phyloP scores from a whole-genome alignment of 441 rosid species.

The Melastoma candidum region DNA sequence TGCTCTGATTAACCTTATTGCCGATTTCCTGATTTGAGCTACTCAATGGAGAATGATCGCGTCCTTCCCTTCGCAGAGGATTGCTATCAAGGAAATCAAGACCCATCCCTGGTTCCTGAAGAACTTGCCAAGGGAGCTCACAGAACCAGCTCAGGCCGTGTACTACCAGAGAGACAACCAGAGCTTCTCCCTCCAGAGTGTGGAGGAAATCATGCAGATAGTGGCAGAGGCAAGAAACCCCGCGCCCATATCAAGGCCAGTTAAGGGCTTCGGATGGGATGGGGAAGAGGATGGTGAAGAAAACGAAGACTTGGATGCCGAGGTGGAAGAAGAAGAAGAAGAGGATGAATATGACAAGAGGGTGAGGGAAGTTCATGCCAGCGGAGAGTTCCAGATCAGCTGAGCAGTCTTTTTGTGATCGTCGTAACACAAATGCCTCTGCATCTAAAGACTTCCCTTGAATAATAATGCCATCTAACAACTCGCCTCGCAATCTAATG shows the following conservation, averaged over 20 bases:
- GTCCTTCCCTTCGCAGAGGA: slow-evolving; percentile 38
- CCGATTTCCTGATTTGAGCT: too few relatives aligned
- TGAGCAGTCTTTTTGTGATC: slow-evolving; percentile 5
- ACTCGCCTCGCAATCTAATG: too few relatives aligned
- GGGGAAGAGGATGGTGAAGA: slow-evolving; percentile 26
- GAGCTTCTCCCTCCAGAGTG: slow-evolving; percentile 61
- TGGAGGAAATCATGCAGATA: slow-evolving; percentile 82
- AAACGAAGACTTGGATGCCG: slow-evolving; percentile 42
- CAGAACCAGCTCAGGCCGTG: slow-evolving; percentile 62
- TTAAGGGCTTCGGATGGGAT: slow-evolving; percentile 56
- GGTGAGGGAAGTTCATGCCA: slow-evolving; percentile 75
- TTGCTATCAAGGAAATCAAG: slow-evolving; percentile 63
- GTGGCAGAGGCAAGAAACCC: slow-evolving; percentile 77
- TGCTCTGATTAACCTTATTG: too few relatives aligned
- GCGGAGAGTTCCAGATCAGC: slow-evolving; percentile 49
- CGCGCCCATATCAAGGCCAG: slow-evolving; percentile 28
- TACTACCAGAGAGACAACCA: slow-evolving; percentile 60
- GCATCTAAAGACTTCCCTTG: background rate
- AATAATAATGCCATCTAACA: slow-evolving; percentile 1
- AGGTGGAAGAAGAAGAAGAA: slow-evolving; percentile 31
- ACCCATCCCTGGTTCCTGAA: slow-evolving; percentile 88
- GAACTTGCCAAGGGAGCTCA: slow-evolving; percentile 81
- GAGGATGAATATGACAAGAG: slow-evolving; percentile 89
- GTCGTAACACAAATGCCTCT: too few relatives aligned
- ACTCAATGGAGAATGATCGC: background rate